Conservation (phyloP, 306 rosid species). For the Pyrus betulifolia region DNA sequence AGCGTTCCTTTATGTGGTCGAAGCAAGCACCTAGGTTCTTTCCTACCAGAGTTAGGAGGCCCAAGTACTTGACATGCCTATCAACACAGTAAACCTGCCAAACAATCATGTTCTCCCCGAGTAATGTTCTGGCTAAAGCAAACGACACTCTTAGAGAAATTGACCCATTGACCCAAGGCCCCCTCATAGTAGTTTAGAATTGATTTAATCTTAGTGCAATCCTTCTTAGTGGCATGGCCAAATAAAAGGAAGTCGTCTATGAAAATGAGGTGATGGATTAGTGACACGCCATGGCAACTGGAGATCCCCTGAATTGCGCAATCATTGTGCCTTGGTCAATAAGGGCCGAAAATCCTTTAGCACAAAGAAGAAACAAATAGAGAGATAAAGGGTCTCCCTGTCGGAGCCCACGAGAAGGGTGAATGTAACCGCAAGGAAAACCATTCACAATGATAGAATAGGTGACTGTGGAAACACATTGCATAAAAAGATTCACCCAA, state of each 20-base stretch:
- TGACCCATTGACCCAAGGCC: neutral
- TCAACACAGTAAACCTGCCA: neutral
- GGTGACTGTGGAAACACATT: neutral
- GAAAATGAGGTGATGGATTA: neutral
- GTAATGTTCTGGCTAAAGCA: neutral
- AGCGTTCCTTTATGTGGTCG: neutral
- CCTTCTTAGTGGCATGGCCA: accelerated
- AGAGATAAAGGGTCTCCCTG: neutral
- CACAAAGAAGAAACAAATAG: neutral
- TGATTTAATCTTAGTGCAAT: too few species aligned
- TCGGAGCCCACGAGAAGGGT: neutral
- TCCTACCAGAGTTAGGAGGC: neutral
- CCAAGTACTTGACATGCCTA: neutral
- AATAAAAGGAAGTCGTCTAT: too few species aligned
- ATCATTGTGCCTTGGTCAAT: neutral
- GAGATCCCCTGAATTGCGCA: neutral
- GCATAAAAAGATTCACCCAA: neutral
- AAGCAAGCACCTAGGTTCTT: accelerated
- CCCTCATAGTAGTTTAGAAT: neutral
- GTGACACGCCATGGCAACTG: neutral
- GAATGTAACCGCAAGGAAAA: neutral
- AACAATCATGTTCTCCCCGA: neutral
- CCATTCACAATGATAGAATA: neutral
- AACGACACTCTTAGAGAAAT: too few species aligned
- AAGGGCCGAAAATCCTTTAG: neutral